Base-by-base conservation (phyloP, 192 early-diverging fungal genomes). In the Podila verticillata region DNA sequence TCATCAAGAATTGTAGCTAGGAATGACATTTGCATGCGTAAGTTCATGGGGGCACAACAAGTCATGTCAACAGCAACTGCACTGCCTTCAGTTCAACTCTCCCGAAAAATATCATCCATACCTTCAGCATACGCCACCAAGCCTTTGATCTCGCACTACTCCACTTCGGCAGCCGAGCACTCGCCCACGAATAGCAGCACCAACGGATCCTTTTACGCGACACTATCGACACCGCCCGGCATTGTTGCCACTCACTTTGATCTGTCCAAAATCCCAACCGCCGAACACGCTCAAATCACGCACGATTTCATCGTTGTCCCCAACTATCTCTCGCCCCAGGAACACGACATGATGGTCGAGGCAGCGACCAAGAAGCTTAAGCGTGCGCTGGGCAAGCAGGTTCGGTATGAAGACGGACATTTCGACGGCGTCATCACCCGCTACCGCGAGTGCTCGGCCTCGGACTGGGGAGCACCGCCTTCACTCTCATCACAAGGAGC, bases 361-460 rank as follows among this genome's bases (percentile, higher is more conserved):
- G 71, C 72, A 7, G 85, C 83, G 3, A 72, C 75, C 30, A 78
- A 74, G 35, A 88, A 88, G 56, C 62, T 88, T 20, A 85, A 84
- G 49, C 82, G 87, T 15, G 65, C 74, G 3, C 65, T 88, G 3
- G 87, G 87, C 9, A 81, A 74, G 51, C 57, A 72, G 35, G 66
- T 83, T 19, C 65, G 71, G 7, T 95, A 95, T 68, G 85, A 89
- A 67, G 85, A 87, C 74, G 89, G 87, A 20, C 95, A 96, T 67
- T 94, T 94, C 78, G 95, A 96, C 78, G 85, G 86, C 24, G 88
- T 94, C 29, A 96, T 95, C 47, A 87, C 84, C 36, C 83, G 91
- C 39, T 94, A 94, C 65, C 82, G 89, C 51, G 91, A 93, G 75
- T 91, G 89, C 66, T 89, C 89, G 32, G 90, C 91, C 29, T 86